Base-by-base conservation (phyloP, 352 stramenopile genomes). In the Pythium brachiatum region DNA sequence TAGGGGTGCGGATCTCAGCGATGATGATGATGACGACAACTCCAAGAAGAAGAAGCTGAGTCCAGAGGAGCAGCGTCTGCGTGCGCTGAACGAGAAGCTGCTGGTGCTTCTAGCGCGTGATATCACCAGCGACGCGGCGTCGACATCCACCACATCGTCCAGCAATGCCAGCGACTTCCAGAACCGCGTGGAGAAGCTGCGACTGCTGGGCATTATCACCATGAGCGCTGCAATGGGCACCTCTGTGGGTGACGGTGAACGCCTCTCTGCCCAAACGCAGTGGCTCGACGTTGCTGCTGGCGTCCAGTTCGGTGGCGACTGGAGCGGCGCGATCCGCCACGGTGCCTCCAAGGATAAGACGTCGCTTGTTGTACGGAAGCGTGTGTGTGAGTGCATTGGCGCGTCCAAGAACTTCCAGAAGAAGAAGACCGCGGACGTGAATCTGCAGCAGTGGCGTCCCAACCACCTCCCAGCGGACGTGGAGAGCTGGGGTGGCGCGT, bases 401-500 rank as follows among this genome's bases (percentile, higher is more conserved):
- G 16, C 8, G 2, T 21, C 1, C 18, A 43, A n/a, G 7, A 41
- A 27, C 15, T 55, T 55, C 6, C 57, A 57, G 7, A 67, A 65
- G 0, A 60, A 68, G n/a, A 32, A 44, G 3, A 62, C 27, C 2
- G n/a, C 36, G n/a, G n/a, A 43, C 16, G 54, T 48, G 6, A 66
- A 72, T 31, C 63, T 88, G 27, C 61, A 56, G 55, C 61, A 78
- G 39, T 96, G 88, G 88, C 54, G 59, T 15, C 86, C 89, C 1
- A 96, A 96, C 64, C 76, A 81, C 38, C 69, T 90, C 38, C 83
- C 86, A 15, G 65, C 72, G 7, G 89, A 96, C 60, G 31, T 65
- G 26, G 82, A 78, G 34, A 74, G 78, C 48, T 97, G 89, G 89
- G 89, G 89, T 43, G 89, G 89, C 25, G 71, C 58, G 26, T 96